Evolutionary conservation across 2,329 filamentous ascomycete species (phyloP).

Genomic region (Stagonosporopsis rhizophila): DNA sequence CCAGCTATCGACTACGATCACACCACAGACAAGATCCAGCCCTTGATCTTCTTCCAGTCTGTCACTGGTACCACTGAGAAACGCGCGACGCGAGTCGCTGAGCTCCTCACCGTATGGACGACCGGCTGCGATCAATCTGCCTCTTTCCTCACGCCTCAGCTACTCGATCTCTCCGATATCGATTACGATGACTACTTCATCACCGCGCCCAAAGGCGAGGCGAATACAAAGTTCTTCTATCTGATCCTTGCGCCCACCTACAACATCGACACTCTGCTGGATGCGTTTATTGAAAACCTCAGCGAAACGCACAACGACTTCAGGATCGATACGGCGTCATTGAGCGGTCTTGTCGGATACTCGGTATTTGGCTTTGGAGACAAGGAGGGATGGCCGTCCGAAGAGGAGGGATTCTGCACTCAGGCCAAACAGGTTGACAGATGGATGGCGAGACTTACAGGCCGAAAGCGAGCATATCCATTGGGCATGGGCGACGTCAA

Average conservation of each 20-base stretch:
- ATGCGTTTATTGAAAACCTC: constrained; percentile 85
- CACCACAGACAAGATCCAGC: constrained; percentile 64
- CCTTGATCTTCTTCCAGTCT: constrained; percentile 87
- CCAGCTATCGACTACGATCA: constrained; percentile 35
- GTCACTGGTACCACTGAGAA: constrained; percentile 83
- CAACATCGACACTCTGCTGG: constrained; percentile 92
- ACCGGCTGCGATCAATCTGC: constrained; percentile 44
- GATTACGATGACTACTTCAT: constrained; percentile 96
- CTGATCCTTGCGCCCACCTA: constrained; percentile 87
- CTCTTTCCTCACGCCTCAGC: constrained; percentile 63
- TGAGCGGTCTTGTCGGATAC: constrained; percentile 80
- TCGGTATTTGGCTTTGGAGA: constrained; percentile 95
- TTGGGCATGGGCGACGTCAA: constrained; percentile 88
- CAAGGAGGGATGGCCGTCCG: constrained; percentile 87
- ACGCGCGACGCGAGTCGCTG: constrained; percentile 69
- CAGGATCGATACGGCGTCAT: constrained; percentile 86
- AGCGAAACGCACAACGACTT: constrained; percentile 96
- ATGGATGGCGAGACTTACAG: constrained; percentile 96
- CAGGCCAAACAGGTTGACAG: constrained; percentile 90
- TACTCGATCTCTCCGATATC: constrained; percentile 81
- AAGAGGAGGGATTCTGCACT: constrained; percentile 89
- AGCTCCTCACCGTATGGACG: constrained; percentile 58
- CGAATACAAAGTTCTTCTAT: constrained; percentile 74
- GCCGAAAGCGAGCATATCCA: constrained; percentile 84
- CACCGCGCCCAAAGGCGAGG: constrained; percentile 68